phyloP scores from a whole-genome alignment of 108 stramenopile genomes.

The Stephanodiscus minutulus region DNA sequence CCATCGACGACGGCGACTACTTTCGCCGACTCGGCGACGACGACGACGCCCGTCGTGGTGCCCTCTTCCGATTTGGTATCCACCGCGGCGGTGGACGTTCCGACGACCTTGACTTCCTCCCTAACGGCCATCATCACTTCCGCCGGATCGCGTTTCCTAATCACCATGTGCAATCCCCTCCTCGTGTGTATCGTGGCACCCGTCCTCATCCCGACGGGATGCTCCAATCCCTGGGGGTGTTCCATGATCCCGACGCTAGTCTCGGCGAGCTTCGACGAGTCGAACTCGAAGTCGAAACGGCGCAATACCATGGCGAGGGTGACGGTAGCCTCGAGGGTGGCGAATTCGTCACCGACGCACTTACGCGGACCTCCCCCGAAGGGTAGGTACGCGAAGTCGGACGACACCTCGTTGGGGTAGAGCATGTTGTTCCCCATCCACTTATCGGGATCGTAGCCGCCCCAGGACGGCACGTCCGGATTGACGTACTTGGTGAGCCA shows the following conservation, averaged over 20 bases:
- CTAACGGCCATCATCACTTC: neutral
- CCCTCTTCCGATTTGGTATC: neutral
- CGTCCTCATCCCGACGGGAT: constrained; percentile 95
- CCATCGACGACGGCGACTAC: neutral
- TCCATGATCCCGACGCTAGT: constrained; percentile 46
- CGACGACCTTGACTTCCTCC: neutral
- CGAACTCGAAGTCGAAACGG: constrained; percentile 94
- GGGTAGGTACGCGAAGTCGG: constrained; percentile 91
- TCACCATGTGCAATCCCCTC: constrained; percentile 85
- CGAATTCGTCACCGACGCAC: constrained; percentile 97
- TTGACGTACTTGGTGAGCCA: constrained; percentile 86
- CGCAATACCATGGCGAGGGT: constrained; percentile 90
- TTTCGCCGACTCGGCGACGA: neutral
- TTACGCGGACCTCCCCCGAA: constrained; percentile 95
- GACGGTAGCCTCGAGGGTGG: constrained; percentile 91
- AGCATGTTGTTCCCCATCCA: constrained; percentile 75
- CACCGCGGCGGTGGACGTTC: neutral
- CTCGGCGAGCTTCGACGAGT: constrained; percentile 43
- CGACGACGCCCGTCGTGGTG: neutral
- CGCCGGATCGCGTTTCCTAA: constrained; percentile 60
- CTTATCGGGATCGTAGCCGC: constrained; percentile 87
- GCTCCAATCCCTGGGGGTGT: constrained; percentile 68
- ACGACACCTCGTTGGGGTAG: constrained; percentile 92
- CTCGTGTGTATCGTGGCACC: constrained; percentile 98
- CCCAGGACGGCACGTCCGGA: constrained; percentile 90